These are phyloP conservation scores for Nigrospora osmanthi DNA, from an alignment of 2,329 filamentous ascomycete species.

Conservation along the genomic window DNA sequence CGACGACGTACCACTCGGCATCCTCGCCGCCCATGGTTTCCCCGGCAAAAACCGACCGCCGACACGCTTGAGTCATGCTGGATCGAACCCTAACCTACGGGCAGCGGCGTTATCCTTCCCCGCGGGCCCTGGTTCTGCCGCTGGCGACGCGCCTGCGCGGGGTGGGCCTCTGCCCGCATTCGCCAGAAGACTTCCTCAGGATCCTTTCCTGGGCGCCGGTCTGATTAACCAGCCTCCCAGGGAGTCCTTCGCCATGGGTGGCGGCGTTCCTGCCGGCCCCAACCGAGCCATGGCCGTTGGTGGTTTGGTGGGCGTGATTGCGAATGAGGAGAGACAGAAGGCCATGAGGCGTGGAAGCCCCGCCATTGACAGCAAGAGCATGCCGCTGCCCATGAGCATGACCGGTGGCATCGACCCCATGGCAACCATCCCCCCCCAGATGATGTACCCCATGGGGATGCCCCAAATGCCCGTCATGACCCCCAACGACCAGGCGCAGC, in stretches of 20 bases:
- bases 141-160: conserved; percentile 37
- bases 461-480: conserved; percentile 34
- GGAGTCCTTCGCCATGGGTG: conserved; percentile 66
- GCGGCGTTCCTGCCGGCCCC: conserved; percentile 37
- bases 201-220: conserved; percentile 76
- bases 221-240: conserved; percentile 65
- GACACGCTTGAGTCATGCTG: conserved; percentile 53
- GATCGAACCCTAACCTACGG: conserved; percentile 66
- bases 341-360: conserved; percentile 75
- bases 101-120: conserved; percentile 39
- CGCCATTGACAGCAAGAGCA: conserved; percentile 45
- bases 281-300: conserved; percentile 52
- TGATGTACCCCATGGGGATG: conserved; percentile 36
- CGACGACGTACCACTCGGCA: conserved; percentile 79
- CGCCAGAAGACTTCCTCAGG: conserved; percentile 71
- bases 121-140: conserved; percentile 47
- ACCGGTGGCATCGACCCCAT: conserved; percentile 37
- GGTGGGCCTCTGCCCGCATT: conserved; percentile 64
- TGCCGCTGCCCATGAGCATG: conserved; percentile 24
- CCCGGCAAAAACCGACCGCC: conserved; percentile 72
- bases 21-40: conserved; percentile 83
- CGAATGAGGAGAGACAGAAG: conserved; percentile 70
- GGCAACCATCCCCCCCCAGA: conserved; percentile 39
- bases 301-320: conserved; percentile 82
- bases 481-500: conserved; percentile 63